Percentiles rank a stretch among this genome's conserved stretches.
Evolutionary conservation across 352 stramenopile genomes (phyloP).

Genomic region (Phytophthora podocarpi): DNA sequence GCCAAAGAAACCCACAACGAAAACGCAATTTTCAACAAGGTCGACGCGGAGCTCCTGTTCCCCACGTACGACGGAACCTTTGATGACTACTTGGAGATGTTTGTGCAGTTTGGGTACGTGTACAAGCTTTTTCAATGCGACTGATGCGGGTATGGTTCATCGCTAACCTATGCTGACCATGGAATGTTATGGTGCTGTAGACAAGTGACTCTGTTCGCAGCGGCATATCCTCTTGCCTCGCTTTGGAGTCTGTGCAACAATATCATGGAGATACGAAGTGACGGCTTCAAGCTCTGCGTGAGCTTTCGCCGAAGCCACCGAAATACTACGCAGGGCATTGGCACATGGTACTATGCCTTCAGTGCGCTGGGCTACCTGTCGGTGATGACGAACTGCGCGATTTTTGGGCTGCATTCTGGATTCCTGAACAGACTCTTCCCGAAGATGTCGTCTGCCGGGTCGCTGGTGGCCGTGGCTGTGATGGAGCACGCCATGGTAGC

Average conservation of each 20-base stretch:
- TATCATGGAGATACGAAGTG: slow-evolving; percentile 94
- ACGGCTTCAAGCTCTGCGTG: slow-evolving; percentile 95
- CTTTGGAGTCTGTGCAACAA: slow-evolving; percentile 95
- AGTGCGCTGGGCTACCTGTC: slow-evolving; percentile 91
- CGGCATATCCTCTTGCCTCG: slow-evolving; percentile 92
- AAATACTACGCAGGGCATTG: slow-evolving; percentile 80
- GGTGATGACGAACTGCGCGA: slow-evolving; percentile 94
- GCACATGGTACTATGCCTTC: slow-evolving; percentile 93
- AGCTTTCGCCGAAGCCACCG: slow-evolving; percentile 80
- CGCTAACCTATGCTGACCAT: neutral
- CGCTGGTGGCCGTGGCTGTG: slow-evolving; percentile 54
- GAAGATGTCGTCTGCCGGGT: slow-evolving; percentile 59
- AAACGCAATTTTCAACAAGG: slow-evolving; percentile 63
- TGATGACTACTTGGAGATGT: slow-evolving; percentile 95
- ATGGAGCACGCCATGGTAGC: slow-evolving; percentile 85
- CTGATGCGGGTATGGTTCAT: neutral
- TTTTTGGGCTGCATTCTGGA: slow-evolving; percentile 93
- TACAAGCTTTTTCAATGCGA: neutral
- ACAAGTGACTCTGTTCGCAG: slow-evolving; percentile 94
- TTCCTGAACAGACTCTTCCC: slow-evolving; percentile 76
- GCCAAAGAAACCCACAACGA: slow-evolving; percentile 64
- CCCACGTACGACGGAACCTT: slow-evolving; percentile 88
- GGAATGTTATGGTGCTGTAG: slow-evolving; percentile 50
- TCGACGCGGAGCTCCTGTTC: slow-evolving; percentile 82
- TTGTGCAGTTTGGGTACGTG: slow-evolving; percentile 91